These are phyloP conservation scores for Penicillium sp. DNA, from an alignment of 2,329 filamentous ascomycete species.

Conservation along the genomic window DNA sequence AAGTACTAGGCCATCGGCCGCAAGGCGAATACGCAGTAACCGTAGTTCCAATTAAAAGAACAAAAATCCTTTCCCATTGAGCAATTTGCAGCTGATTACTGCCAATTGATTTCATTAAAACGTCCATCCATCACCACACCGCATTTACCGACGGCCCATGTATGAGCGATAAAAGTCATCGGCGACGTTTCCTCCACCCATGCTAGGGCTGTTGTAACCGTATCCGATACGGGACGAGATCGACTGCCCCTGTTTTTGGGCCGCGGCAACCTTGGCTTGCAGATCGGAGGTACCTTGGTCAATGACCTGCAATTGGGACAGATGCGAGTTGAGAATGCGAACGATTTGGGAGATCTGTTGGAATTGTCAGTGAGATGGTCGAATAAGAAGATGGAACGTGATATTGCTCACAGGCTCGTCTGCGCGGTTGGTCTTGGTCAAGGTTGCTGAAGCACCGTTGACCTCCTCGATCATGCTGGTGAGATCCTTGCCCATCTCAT, in stretches of 20 bases:
- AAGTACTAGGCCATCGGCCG: not conserved
- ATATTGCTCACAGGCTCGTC: constrained; percentile 72
- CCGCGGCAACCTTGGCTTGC: constrained; percentile 75
- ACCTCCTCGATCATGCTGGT: constrained; percentile 98
- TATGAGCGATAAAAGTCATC: constrained; percentile 92
- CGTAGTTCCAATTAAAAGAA: not conserved
- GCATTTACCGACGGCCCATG: constrained; percentile 64
- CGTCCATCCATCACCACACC: constrained; percentile 28
- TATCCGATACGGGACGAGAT: constrained; percentile 45
- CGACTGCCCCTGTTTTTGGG: constrained; percentile 72
- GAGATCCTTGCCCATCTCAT: constrained; percentile 90
- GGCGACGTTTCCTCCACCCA: constrained; percentile 60
- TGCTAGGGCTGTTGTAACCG: constrained; percentile 33
- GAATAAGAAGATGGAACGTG: constrained; percentile 4
- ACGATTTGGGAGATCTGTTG: constrained; percentile 87
- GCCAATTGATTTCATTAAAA: constrained; percentile 22
- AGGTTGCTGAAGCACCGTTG: constrained; percentile 82
- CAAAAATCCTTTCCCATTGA: constrained; percentile 1
- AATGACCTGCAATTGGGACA: constrained; percentile 89
- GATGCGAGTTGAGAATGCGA: constrained; percentile 87
- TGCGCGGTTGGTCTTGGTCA: constrained; percentile 85
- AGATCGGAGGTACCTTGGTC: constrained; percentile 79
- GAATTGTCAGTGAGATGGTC: constrained; percentile 11
- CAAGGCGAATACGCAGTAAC: constrained; percentile 1
- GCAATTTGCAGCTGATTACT: constrained; percentile 24